Base-by-base conservation (phyloP, 2,329 filamentous ascomycete genomes). In the Escovopsis sp. region DNA sequence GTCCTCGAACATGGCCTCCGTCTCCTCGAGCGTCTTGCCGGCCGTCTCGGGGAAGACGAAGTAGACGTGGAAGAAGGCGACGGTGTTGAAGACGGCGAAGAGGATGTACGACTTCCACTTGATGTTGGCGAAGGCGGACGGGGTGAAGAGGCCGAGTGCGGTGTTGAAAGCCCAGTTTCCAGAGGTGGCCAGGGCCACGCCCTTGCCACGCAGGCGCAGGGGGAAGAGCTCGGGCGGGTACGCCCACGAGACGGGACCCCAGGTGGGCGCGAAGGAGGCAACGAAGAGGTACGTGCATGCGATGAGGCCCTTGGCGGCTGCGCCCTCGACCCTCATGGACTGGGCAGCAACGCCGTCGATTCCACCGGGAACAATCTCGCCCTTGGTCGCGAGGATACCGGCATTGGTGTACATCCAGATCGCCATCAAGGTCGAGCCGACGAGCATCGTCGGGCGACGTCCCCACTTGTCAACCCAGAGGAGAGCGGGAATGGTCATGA, bases 401-500 rank as follows among this genome's bases (percentile, higher is more conserved):
- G 67, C 72, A 19, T 74, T 73, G 40, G 70, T 59, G 33, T 69
- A 74, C 54, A 75, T 73, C 48, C 68, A 82, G 1, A 72, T 52
- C 4, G 67, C 73, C 80, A 84, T 84, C 23, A 79, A 74, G 18
- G 80, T 62, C 33, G 68, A 74, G 44, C 80, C 80, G n/a, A 70
- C 60, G 39, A 83, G 74, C 45, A 85, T 70, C 7, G 82, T 67
- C 43, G 76, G 73, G 38, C 80, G 79, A 48, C 84, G 82, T 38
- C 85, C 85, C 77, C 80, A 85, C 43, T 70, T 68, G 51, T 91
- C 84, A 52, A 88, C 73, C 64, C 68, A 88, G 44, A 88, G 61
- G 23, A 89, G 69, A 1, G 83, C 83, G 0, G 82, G 81, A 3
- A 88, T 58, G 0, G 85, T 89, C 77, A 85, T 84, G 41, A 79